Conservation (phyloP, 2,329 filamentous ascomycete species). For the Aspergillus tamarii region DNA sequence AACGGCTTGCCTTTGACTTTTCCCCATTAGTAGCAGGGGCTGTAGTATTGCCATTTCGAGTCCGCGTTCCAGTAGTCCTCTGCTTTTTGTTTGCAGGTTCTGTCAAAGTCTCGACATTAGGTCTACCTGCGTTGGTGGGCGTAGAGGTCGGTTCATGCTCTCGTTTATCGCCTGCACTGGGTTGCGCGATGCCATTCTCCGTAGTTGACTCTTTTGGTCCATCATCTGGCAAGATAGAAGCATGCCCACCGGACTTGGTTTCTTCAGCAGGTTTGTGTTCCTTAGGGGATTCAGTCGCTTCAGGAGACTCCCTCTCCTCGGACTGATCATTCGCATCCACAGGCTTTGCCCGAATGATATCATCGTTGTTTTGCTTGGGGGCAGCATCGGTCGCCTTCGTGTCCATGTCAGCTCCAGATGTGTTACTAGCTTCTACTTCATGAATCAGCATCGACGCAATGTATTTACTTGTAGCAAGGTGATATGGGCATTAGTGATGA, state of each 20-base stretch:
- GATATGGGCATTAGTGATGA: background rate
- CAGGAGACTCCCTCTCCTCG: conserved; percentile 13
- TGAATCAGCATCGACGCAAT: background rate
- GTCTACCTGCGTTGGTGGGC: conserved; percentile 11
- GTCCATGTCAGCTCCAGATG: conserved; percentile 10
- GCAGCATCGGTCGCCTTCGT: conserved; percentile 6
- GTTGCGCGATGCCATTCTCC: conserved; percentile 16
- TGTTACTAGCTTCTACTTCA: conserved; percentile 16
- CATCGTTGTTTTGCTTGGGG: conserved; percentile 13
- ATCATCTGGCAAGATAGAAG: conserved; percentile 5
- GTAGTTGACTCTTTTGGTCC: conserved; percentile 1
- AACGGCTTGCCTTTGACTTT: conserved; percentile 35
- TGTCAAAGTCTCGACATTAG: conserved; percentile 17
- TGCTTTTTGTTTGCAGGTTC: conserved; percentile 40
- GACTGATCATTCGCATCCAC: conserved; percentile 7
- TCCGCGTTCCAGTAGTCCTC: conserved; percentile 26
- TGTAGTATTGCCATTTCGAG: conserved; percentile 18
- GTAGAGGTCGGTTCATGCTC: conserved; percentile 21
- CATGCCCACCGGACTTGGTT: conserved; percentile 14
- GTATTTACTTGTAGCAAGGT: background rate
- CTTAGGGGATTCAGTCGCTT: conserved; percentile 16
- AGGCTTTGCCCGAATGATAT: conserved; percentile 7
- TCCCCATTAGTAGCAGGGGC: conserved; percentile 22
- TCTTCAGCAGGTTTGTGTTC: conserved; percentile 14
- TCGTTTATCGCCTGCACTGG: conserved; percentile 29